A percentile compares a stretch with the other conserved stretches of the same genome.
Evolutionary conservation across 805 yeast genomes (phyloP).

Genomic region (Candida arabinofermentans): DNA sequence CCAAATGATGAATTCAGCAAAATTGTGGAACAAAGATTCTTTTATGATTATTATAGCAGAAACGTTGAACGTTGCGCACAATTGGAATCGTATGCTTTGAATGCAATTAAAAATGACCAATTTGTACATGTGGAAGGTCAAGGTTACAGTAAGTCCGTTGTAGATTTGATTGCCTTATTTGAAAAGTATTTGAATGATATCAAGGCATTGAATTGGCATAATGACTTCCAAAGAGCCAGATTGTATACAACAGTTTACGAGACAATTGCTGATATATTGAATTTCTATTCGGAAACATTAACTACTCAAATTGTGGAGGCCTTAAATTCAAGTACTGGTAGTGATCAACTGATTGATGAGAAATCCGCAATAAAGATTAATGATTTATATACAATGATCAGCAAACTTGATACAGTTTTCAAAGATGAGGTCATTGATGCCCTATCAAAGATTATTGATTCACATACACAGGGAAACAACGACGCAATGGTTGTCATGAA

Average conservation of each 20-base stretch:
- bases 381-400: constrained; percentile 12
- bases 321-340: constrained; percentile 1
- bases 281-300: constrained; percentile 8
- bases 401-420: constrained; percentile 13
- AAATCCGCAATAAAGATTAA: constrained; percentile 17
- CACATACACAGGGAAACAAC: constrained; percentile 2
- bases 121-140: constrained; percentile 9
- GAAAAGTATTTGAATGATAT: constrained; percentile 9
- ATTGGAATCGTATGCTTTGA: constrained; percentile 4
- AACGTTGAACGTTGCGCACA: constrained; percentile 12
- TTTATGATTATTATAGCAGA: constrained; percentile 11
- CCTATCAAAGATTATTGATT: constrained; percentile 5
- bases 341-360: neutral
- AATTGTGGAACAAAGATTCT: neutral
- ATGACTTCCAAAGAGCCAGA: constrained; percentile 10
- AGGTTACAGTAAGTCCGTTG: constrained; percentile 16
- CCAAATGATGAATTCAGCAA: neutral
- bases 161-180: constrained; percentile 9
- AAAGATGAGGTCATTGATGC: constrained; percentile 14
- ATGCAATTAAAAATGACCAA: constrained; percentile 9
- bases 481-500: neutral
- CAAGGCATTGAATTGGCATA: constrained; percentile 6
- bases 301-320: constrained; percentile 10
- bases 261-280: constrained; percentile 5
- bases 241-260: constrained; percentile 12